Evolutionary conservation across 768 basidiomycete genomes (phyloP).

Genomic region (Podaxis sp.): DNA sequence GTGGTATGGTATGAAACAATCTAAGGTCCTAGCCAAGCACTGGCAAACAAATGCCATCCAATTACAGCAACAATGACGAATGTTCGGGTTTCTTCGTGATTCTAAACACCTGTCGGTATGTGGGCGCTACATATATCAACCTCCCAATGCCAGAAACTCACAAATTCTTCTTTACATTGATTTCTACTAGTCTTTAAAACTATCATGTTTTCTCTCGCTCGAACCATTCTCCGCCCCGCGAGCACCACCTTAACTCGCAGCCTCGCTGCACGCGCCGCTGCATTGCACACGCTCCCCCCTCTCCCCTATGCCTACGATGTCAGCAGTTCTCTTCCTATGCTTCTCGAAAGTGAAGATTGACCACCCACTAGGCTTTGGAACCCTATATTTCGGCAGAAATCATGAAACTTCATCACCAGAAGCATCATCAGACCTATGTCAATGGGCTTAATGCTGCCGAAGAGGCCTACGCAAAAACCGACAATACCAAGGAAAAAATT

Average conservation of each 20-base stretch:
- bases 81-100: neutral
- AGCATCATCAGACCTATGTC: constrained; percentile 95
- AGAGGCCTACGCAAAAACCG: constrained; percentile 60
- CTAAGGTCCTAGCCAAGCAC: neutral
- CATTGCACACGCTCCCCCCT: constrained; percentile 53
- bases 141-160: neutral
- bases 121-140: neutral
- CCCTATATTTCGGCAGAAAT: constrained; percentile 91
- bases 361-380: constrained; percentile 56
- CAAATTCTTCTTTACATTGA: neutral
- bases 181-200: neutral
- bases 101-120: neutral
- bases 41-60: constrained; percentile 3
- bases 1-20: too few species aligned
- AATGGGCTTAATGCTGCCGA: constrained; percentile 91
- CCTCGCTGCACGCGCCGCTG: constrained; percentile 4
- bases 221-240: neutral
- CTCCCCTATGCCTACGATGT: constrained; percentile 75
- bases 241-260: neutral
- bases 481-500: constrained; percentile 75
- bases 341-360: neutral
- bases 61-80: constrained; percentile 1
- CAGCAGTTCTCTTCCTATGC: neutral
- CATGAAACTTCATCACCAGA: constrained; percentile 92
- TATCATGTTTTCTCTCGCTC: constrained; percentile 7